These are phyloP conservation scores for Camelina hispida DNA, from an alignment of 345 rosid genomes.

Conservation along the genomic window DNA sequence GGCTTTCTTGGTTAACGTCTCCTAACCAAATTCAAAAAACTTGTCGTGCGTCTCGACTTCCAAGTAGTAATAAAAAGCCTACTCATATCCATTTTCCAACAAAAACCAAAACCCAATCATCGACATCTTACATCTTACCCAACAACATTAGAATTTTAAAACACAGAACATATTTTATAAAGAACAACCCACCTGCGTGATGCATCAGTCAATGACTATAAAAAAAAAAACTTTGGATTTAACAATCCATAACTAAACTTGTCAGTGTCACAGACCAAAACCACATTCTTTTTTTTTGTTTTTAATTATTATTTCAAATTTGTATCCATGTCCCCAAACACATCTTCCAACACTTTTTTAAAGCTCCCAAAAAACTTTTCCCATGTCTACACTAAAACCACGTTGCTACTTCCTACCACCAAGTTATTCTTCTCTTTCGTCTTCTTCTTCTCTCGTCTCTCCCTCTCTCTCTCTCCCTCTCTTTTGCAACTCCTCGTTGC, in stretches of 20 bases:
- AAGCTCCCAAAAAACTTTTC: conserved; percentile 27
- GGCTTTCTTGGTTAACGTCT: background rate
- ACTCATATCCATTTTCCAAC: conserved; percentile 23
- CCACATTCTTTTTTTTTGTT: background rate
- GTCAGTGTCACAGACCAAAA: background rate
- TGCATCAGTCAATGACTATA: conserved; percentile 36
- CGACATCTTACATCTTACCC: conserved; percentile 24
- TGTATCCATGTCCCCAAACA: background rate
- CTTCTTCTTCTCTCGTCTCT: conserved; percentile 34
- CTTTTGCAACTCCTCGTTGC: conserved; percentile 81
- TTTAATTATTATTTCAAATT: conserved; percentile 17
- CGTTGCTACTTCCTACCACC: conserved; percentile 23
- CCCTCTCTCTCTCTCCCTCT: conserved; percentile 6
- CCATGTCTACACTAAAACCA: conserved; percentile 37
- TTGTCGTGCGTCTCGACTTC: conserved; percentile 14
- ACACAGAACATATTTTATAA: background rate
- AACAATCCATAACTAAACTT: conserved; percentile 16
- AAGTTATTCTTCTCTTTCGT: conserved; percentile 27
- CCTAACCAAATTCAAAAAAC: conserved; percentile 21
- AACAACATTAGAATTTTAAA: background rate
- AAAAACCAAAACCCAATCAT: conserved; percentile 19
- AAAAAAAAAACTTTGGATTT: conserved; percentile 21
- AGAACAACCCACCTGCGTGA: conserved; percentile 34
- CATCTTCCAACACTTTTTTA: conserved; percentile 22
- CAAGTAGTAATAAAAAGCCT: conserved; percentile 19